These are phyloP conservation scores for Scedosporium minutisporum DNA, from an alignment of 2,329 filamentous ascomycete species.

Conservation along the genomic window DNA sequence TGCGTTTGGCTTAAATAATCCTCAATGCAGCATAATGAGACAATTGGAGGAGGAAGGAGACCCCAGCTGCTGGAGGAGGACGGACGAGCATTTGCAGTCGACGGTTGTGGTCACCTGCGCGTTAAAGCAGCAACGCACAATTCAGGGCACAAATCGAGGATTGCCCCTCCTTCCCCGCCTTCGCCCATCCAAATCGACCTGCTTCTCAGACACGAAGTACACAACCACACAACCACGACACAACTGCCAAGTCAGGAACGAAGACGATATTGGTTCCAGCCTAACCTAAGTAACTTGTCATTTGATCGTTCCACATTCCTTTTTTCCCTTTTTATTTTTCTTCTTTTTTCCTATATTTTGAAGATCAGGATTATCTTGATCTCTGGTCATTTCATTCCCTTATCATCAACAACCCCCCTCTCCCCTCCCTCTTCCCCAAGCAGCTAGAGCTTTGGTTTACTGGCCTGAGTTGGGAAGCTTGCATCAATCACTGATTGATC, in stretches of 20 bases:
- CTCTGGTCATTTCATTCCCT: neutral
- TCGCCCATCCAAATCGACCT: neutral
- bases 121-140: neutral
- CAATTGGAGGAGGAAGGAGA: too few species aligned
- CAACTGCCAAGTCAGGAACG: neutral
- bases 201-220: neutral
- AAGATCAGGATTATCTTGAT: neutral
- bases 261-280: neutral
- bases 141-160: constrained; percentile 1
- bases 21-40: too few species aligned
- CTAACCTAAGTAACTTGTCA: neutral
- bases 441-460: constrained; percentile 6
- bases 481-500: neutral
- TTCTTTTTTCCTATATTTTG: neutral
- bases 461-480: neutral
- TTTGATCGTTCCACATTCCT: neutral
- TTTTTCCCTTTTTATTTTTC: neutral
- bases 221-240: neutral
- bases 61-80: too few species aligned
- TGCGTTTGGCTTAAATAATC: too few species aligned
- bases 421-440: neutral
- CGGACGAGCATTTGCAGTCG: too few species aligned
- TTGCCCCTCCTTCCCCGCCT: constrained; percentile 7
- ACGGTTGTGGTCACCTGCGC: neutral
- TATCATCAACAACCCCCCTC: neutral